phyloP scores from a whole-genome alignment of 129 eudicot genomes.

The Smallanthus sonchifolius region DNA sequence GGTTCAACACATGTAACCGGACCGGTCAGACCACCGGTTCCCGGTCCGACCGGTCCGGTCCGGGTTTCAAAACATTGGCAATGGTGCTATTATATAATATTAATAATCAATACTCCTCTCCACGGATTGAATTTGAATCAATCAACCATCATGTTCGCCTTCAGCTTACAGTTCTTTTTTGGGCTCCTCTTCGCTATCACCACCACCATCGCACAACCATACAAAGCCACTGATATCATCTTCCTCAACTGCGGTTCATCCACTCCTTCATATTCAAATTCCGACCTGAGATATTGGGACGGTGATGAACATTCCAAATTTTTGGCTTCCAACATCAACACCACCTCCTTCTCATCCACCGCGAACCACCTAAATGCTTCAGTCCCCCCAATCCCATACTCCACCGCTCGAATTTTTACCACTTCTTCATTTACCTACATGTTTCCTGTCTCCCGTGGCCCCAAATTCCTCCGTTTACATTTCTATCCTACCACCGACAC shows the following conservation, averaged over 20 bases:
- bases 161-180: not conserved
- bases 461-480: not conserved
- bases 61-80: too few relatives aligned
- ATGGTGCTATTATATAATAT: too few relatives aligned
- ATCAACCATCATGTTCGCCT: not conserved
- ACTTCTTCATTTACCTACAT: not conserved
- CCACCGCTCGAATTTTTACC: not conserved
- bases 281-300: slow-evolving; percentile 20
- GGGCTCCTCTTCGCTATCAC: too few relatives aligned
- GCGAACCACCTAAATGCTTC: not conserved
- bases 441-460: not conserved
- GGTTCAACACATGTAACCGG: too few relatives aligned
- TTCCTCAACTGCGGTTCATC: not conserved
- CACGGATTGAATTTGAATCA: not conserved
- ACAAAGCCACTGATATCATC: not conserved
- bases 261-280: not conserved
- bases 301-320: slow-evolving; percentile 16
- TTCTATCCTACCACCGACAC: slow-evolving; percentile 21
- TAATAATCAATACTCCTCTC: not conserved
- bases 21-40: too few relatives aligned
- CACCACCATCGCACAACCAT: not conserved
- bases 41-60: too few relatives aligned
- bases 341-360: slow-evolving; percentile 1
- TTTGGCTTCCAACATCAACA: not conserved
- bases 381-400: not conserved